Base-by-base conservation (phyloP, 495 filamentous ascomycete genomes). In the Penicillium diatomitis region DNA sequence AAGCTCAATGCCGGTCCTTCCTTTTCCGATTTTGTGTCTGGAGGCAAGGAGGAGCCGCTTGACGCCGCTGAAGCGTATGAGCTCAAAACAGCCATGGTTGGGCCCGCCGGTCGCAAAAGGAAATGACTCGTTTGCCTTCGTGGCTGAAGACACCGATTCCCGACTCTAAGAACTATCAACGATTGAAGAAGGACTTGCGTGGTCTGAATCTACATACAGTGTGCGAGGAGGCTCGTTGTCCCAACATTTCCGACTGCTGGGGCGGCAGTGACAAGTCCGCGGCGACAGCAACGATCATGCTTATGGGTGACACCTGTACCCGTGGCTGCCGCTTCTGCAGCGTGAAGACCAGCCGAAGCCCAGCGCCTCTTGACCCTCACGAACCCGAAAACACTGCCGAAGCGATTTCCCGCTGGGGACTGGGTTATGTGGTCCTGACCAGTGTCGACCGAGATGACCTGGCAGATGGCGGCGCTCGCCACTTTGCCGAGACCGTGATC, bases 291-390 rank as follows among this genome's bases (percentile, higher is more conserved):
- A 98, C 92, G 6, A 97, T 98, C 70, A 97, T 98, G 94, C 74
- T 97, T 5, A 96, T 97, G 91, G 92, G 92, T 53, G 92, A 98
- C 61, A 96, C 92, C 5, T 98, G 92, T 69, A 98, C 92, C 6
- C 83, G 92, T 30, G 92, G 92, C 20, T 98, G 92, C 67, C 82
- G 94, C 38, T 98, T 98, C 76, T 98, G 92, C 75, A 85, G 81
- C 49, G 92, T 98, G 41, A 96, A 96, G 80, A 98, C 92, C 0
- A 79, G 67, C 27, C 82, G 85, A 37, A 65, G 71, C 0, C 94
- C 94, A 3, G 68, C 83, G 6, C 88, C 92, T 28, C 79, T 97
- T 32, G 92, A 98, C 64, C 86, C 87, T 5, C 92, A 97, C 66
- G 92, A 98, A 67, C 92, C 92, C 2, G 92, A 98, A 72, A 82